A percentile compares a stretch with the other conserved stretches of the same genome.
Conservation (phyloP, 2,329 filamentous ascomycete genomes). For the Hymenoscyphus repandus region DNA sequence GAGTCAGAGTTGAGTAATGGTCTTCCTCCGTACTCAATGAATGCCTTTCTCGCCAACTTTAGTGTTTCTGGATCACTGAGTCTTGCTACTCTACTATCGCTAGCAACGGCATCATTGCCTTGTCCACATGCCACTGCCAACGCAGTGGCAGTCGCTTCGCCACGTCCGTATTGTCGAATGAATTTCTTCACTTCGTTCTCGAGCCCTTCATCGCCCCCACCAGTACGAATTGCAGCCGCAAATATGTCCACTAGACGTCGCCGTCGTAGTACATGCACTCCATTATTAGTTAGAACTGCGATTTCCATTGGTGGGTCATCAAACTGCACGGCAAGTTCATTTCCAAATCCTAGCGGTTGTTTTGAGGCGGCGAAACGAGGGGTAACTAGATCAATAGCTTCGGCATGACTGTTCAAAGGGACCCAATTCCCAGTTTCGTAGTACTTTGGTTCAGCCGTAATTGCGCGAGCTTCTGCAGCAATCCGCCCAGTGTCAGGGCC, state of each 20-base stretch:
- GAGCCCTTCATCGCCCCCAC: constrained; percentile 71
- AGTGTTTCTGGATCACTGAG: constrained; percentile 79
- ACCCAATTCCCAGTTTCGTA: constrained; percentile 80
- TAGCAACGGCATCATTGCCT: constrained; percentile 67
- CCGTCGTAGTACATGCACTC: constrained; percentile 79
- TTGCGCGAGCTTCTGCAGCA: constrained; percentile 45
- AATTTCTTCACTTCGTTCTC: constrained; percentile 81
- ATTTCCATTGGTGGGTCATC: constrained; percentile 78
- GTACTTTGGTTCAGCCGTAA: constrained; percentile 40
- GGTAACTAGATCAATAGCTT: constrained; percentile 75
- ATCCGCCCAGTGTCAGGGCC: constrained; percentile 87
- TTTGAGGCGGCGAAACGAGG: constrained; percentile 64
- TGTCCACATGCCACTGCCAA: constrained; percentile 94
- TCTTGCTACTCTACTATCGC: constrained; percentile 64
- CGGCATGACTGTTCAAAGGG: constrained; percentile 64
- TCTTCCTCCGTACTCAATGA: constrained; percentile 88
- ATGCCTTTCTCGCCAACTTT: constrained; percentile 77
- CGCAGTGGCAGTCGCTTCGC: constrained; percentile 84
- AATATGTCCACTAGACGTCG: constrained; percentile 88
- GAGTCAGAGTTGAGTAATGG: constrained; percentile 78
- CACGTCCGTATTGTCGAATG: constrained; percentile 77
- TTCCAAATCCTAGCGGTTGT: constrained; percentile 77
- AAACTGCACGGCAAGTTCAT: constrained; percentile 94
- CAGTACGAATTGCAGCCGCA: constrained; percentile 70
- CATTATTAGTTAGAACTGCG: constrained; percentile 85